Base-by-base conservation (phyloP, 1,284 basidiomycete species). In the Waitea zeae region DNA sequence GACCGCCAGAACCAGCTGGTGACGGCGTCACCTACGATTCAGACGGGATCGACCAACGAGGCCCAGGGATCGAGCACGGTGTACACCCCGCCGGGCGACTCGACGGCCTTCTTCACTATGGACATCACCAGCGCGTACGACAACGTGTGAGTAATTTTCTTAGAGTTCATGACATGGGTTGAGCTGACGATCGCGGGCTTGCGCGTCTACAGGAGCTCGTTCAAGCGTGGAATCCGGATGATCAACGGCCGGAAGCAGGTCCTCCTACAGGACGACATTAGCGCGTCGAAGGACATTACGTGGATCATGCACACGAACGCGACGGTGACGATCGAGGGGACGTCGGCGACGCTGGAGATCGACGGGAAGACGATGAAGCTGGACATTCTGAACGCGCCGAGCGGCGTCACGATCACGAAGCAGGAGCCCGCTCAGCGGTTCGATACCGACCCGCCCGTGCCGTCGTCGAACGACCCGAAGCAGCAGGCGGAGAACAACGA, bases 301-400 rank as follows among this genome's bases (percentile, higher is more conserved):
- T 97, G 93, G 93, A 74, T 90, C 33, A 86, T 90, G 64, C 92
- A 99, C 56, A 97, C 95, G 41, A 98, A 93, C 49, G 81, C 76
- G 26, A 75, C 74, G 4, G 56, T 76, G 15, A 38, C 44, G 11
- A 46, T 72, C 36, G 22, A 26, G 7, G 77, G 74, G 1, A 78
- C 76, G 2, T 54, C 60, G 4, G 70, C 67, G 13, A 79, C 73
- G 2, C 59, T 92, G 40, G 56, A 52, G 12, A 65, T 84, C 38
- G 75, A 68, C 37, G 71, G 66, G 20, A 58, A 58, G 44, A 68
- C 56, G 34, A 45, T 71, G 51, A 46, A 52, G 38, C 61, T 70
- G 45, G 40, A 54, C 41, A 54, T 77, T 15, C 46, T 81, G 42
- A 70, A 69, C 45, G 54, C 78, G 11, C 69, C 76, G 1, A 43